Base-by-base conservation (phyloP, 2,329 filamentous ascomycete species). In the Daldinia eschscholtzii region DNA sequence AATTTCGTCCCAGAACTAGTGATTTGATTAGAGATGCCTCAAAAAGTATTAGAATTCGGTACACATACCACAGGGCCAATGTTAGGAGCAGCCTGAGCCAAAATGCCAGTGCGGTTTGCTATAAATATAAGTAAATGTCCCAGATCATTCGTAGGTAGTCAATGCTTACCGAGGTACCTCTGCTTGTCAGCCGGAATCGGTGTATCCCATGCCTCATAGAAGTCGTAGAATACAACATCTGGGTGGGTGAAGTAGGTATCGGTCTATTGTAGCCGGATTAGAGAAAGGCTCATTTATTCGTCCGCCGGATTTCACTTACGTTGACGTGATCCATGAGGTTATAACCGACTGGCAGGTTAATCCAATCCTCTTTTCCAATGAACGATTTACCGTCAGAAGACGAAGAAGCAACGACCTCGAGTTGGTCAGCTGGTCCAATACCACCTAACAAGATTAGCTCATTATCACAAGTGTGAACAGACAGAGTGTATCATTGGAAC, bases 351-450 rank as follows among this genome's bases (percentile, higher is more conserved):
- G 88, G 88, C 1, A 89, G 80, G 42, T 84, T 80, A 66, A 90
- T 87, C 88, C 88, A 90, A 4, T 79, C 78, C 68, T 82, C 79
- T n/a, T 79, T 75, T 15, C n/a, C 76, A 50, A 87, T 83, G 81
- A 89, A 86, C 1, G 80, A 82, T 7, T 82, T 73, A 0, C 85
- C 85, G 67, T 89, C 87, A 1, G 76, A 70, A 20, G 68, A 65
- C 0, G 85, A 86, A 63, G 77, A 77, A 42, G 84, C 81, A 39
- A 89, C 86, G 18, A 88, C 76, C 44, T 83, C 77, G 28, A 90
- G 83, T 76, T 92, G 82, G 81, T 88, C 84, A 80, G 80, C 79
- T 18, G 89, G 89, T 5, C 91, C 91, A 73, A 92, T 93, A 71
- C 91, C 89, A 79, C 76, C 76, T 78, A 44, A 30, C 37, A 28